Base-by-base conservation (phyloP, 1,284 basidiomycete genomes). In the Uromyces viciae-fabae region DNA sequence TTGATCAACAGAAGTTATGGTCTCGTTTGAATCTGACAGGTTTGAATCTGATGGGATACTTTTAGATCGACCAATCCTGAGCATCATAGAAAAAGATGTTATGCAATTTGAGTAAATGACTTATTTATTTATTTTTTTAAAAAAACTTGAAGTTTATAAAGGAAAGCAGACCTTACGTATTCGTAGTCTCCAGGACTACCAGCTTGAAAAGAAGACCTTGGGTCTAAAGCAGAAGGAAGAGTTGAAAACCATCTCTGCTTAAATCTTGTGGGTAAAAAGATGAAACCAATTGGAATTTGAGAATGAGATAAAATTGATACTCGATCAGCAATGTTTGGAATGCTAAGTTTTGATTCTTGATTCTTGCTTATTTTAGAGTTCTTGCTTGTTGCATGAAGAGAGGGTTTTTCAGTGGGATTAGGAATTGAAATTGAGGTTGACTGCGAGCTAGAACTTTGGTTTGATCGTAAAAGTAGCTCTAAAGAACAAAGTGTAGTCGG, bases 401-500 rank as follows among this genome's bases (percentile, higher is more conserved):
- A 3, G 40, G 54, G 49, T 52, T 25, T 25, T n/a, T 69, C 68
- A 58, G 77, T 3, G 4, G 52, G 64, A 42, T 19, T 36, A 72
- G 68, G 11, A 40, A 52, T 38, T 52, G 62, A 33, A 28, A 46
- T 66, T n/a, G 73, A 17, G n/a, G 3, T 33, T 33, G 54, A 69
- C n/a, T 72, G 58, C 19, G 54, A 60, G 54, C 38, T 38, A 14
- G 56, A 60, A n/a, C 40, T 33, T 62, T 79, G 77, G 52, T 79
- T 72, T 22, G 68, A 68, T 58, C 77, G 52, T 9, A 68, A 54
- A 22, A 71, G 54, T 49, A 72, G 31, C 8, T 14, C 68, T 22
- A 79, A 31, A 71, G 66, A 79, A 49, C 77, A 79, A 36, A 79
- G 68, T 33, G 68, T 58, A 36, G 68, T 71, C 46, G 77, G 77